These are phyloP conservation scores for Trametes maxima DNA, from an alignment of 768 basidiomycete genomes.

Conservation along the genomic window DNA sequence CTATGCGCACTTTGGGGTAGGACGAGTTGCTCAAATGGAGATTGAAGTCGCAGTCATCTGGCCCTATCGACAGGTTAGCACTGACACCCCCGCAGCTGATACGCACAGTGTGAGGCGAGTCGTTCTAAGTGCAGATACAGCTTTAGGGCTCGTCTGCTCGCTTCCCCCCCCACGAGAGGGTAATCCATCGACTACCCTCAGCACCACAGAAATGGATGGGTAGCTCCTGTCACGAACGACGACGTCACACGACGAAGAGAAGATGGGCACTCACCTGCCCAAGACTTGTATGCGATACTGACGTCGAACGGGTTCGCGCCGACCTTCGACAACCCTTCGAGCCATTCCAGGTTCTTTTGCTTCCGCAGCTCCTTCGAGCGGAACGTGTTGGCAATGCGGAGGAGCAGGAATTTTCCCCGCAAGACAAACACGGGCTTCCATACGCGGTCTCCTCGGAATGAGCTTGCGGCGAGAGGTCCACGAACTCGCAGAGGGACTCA, in stretches of 20 bases:
- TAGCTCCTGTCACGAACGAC: not conserved
- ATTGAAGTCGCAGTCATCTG: conserved; percentile 77
- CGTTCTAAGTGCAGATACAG: too few species aligned
- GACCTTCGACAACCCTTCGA: conserved; percentile 51
- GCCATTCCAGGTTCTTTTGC: conserved; percentile 42
- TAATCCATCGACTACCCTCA: not conserved
- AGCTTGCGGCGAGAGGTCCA: not conserved
- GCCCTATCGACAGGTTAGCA: conserved; percentile 38
- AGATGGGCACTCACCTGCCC: conserved; percentile 53
- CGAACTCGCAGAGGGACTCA: conserved; percentile 39
- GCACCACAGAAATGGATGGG: not conserved
- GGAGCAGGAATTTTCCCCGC: conserved; percentile 36
- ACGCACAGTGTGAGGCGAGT: too few species aligned
- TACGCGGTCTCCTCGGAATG: conserved; percentile 47
- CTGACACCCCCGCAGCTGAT: too few species aligned
- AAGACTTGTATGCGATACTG: conserved; percentile 43
- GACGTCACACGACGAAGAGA: not conserved
- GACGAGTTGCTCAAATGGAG: conserved; percentile 80
- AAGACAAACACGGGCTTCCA: conserved; percentile 49
- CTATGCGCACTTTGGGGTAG: conserved; percentile 63
- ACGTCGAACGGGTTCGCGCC: conserved; percentile 59
- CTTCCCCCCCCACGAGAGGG: too few species aligned
- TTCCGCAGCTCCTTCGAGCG: conserved; percentile 16
- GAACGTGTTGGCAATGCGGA: conserved; percentile 43
- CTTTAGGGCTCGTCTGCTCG: too few species aligned